Conservation (phyloP, 208 protist species). For the Leishmania aethiopica region DNA sequence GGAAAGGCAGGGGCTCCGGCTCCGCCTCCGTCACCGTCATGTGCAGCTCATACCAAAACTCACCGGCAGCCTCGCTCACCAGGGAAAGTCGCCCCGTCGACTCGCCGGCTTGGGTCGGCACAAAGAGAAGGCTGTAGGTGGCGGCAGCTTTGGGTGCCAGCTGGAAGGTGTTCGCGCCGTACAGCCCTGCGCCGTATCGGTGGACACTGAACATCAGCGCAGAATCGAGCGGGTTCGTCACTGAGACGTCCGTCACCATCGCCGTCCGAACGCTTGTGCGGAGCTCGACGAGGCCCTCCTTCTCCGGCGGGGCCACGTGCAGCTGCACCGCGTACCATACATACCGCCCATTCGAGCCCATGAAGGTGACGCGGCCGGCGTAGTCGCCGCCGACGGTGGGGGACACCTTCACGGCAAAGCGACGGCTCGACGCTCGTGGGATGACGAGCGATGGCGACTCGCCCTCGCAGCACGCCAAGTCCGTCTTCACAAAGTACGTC, state of each 20-base stretch:
- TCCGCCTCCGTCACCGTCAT: constrained; percentile 75
- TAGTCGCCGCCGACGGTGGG: constrained; percentile 87
- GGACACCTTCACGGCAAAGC: constrained; percentile 76
- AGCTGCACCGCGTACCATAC: constrained; percentile 93
- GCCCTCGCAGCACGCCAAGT: constrained; percentile 85
- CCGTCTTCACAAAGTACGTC: constrained; percentile 83
- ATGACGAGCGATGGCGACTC: constrained; percentile 60
- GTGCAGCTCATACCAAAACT: constrained; percentile 94
- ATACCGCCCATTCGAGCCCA: constrained; percentile 70
- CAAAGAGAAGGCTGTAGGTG: constrained; percentile 85
- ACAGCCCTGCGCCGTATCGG: constrained; percentile 72
- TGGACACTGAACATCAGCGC: constrained; percentile 80
- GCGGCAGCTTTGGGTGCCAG: constrained; percentile 47
- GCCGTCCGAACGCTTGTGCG: constrained; percentile 79
- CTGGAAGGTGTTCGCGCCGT: constrained; percentile 73
- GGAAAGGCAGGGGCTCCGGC: constrained; percentile 75
- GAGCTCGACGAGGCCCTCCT: constrained; percentile 87
- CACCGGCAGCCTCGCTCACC: constrained; percentile 86
- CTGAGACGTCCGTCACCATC: constrained; percentile 84
- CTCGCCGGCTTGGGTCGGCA: constrained; percentile 76
- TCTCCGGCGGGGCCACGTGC: constrained; percentile 76
- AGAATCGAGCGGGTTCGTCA: constrained; percentile 83
- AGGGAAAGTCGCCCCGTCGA: constrained; percentile 84
- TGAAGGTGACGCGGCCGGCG: constrained; percentile 86
- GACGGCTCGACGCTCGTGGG: constrained; percentile 44